Percentiles rank a stretch among this genome's conserved stretches.
Conservation (phyloP, 768 basidiomycete species). For the Paxillus ammoniavirescens region DNA sequence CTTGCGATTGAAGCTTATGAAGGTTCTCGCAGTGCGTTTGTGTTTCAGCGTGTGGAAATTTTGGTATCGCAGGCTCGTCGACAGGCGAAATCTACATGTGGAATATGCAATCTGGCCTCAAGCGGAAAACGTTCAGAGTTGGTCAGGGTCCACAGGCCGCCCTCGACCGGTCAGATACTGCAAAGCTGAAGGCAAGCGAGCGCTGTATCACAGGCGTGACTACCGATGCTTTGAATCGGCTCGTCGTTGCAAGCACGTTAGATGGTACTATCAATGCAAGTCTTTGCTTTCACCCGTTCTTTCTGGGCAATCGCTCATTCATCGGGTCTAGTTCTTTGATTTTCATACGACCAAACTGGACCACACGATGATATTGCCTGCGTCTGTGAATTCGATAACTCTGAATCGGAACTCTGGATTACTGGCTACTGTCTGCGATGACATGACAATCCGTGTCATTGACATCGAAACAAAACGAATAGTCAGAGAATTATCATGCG, state of each 20-base stretch:
- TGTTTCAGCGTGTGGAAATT: slow-evolving; percentile 95
- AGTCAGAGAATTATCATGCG: slow-evolving; percentile 81
- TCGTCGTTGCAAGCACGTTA: slow-evolving; percentile 79
- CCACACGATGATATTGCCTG: slow-evolving; percentile 63
- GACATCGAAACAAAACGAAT: slow-evolving; percentile 88
- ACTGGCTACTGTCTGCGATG: slow-evolving; percentile 82
- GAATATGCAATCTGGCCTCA: slow-evolving; percentile 95
- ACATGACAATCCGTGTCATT: slow-evolving; percentile 78
- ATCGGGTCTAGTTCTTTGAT: slow-evolving; percentile 79
- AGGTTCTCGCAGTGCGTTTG: slow-evolving; percentile 60
- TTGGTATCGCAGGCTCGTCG: slow-evolving; percentile 82
- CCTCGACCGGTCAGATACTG: slow-evolving; percentile 40
- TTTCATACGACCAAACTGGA: slow-evolving; percentile 84
- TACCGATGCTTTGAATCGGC: slow-evolving; percentile 80
- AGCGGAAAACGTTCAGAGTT: slow-evolving; percentile 72
- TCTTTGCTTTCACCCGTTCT: slow-evolving; percentile 8
- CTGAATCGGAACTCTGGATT: slow-evolving; percentile 86
- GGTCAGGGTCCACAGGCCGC: slow-evolving; percentile 61
- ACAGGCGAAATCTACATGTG: slow-evolving; percentile 83
- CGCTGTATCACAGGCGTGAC: slow-evolving; percentile 79
- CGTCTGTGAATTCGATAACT: slow-evolving; percentile 64
- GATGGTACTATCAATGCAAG: slow-evolving; percentile 89
- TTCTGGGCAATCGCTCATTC: background rate
- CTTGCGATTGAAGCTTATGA: background rate
- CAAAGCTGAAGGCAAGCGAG: slow-evolving; percentile 41